Conservation (phyloP, 345 rosid genomes). For the Limnanthes douglasii region DNA sequence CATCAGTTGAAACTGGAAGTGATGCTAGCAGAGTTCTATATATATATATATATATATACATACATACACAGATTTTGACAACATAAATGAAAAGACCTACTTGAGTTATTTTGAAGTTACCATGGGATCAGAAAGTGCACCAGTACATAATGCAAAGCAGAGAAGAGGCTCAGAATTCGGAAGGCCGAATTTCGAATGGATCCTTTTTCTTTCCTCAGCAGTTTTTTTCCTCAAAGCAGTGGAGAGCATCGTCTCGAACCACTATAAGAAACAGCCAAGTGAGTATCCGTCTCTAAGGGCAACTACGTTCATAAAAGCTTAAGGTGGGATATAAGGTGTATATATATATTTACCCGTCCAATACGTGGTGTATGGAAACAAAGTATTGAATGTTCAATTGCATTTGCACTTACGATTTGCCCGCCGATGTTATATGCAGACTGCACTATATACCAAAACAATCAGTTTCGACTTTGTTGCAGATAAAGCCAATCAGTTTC, state of each 20-base stretch:
- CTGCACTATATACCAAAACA: slow-evolving; percentile 47
- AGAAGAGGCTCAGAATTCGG: slow-evolving; percentile 34
- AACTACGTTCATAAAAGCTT: background rate
- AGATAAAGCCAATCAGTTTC: background rate
- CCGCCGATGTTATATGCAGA: slow-evolving; percentile 86
- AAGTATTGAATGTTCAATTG: slow-evolving; percentile 74
- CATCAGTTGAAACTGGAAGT: no score
- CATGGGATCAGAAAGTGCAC: slow-evolving; percentile 77
- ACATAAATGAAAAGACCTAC: no score
- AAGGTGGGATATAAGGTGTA: no score
- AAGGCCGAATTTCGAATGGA: slow-evolving; percentile 48
- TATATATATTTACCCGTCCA: slow-evolving; percentile 78
- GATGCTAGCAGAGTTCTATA: no score
- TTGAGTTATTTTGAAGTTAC: no score
- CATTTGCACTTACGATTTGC: slow-evolving; percentile 58
- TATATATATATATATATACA: no score
- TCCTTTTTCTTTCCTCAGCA: slow-evolving; percentile 44
- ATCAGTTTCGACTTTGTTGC: slow-evolving; percentile 12
- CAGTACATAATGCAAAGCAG: slow-evolving; percentile 81
- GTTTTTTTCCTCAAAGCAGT: slow-evolving; percentile 65
- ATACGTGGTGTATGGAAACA: slow-evolving; percentile 51
- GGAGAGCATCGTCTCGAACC: slow-evolving; percentile 75
- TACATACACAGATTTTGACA: no score
- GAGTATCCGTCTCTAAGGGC: background rate
- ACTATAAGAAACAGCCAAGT: slow-evolving; percentile 19